phyloP scores from a whole-genome alignment of 228 moss, liverwort and hornwort species.

The Sphagnum magellanicum region DNA sequence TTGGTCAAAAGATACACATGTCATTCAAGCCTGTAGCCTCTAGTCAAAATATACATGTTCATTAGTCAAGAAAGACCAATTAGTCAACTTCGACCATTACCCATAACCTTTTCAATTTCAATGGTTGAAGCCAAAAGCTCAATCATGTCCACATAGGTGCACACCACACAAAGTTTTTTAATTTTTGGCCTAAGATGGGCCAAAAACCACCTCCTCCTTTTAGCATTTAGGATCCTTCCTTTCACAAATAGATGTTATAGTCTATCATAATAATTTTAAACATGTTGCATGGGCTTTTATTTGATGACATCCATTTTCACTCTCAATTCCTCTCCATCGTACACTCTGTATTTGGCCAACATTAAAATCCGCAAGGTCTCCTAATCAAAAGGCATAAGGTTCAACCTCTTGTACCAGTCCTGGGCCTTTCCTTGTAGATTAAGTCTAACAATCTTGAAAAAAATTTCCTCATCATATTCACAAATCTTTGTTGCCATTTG shows the following conservation, averaged over 20 bases:
- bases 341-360: neutral
- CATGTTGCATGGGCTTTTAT: neutral
- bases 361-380: neutral
- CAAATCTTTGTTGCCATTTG: neutral
- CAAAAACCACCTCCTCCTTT: neutral
- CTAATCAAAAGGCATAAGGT: neutral
- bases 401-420: neutral
- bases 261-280: neutral
- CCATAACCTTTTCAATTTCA: neutral
- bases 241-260: neutral
- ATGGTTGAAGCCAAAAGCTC: neutral
- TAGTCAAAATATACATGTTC: no score
- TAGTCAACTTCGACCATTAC: neutral
- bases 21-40: no score
- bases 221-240: neutral
- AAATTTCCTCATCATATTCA: neutral
- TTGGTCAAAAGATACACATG: no score
- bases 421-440: neutral
- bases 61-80: no score
- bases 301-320: neutral
- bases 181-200: neutral
- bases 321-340: neutral
- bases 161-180: neutral
- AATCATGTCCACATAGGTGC: neutral
- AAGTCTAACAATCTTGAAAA: neutral